These are phyloP conservation scores for Wickerhamomyces rabaulensis DNA, from an alignment of 805 yeast species.

Conservation along the genomic window DNA sequence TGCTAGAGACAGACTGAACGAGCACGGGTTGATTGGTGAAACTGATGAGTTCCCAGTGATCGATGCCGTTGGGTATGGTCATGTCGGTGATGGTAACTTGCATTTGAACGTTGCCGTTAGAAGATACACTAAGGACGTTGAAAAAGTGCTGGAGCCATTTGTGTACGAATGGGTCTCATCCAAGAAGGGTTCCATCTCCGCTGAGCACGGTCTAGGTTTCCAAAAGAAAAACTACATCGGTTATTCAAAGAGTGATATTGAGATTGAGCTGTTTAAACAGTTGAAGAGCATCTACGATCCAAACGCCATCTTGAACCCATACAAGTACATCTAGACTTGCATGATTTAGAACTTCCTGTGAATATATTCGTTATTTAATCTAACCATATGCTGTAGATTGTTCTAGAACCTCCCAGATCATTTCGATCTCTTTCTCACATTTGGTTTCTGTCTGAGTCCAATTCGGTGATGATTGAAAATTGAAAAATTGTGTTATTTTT, in stretches of 20 bases:
- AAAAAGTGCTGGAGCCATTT: constrained; percentile 82
- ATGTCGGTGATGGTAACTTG: constrained; percentile 94
- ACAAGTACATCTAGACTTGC: constrained; percentile 69
- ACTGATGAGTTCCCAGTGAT: constrained; percentile 73
- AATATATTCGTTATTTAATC: too few species aligned
- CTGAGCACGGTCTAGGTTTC: constrained; percentile 97
- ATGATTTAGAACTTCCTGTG: too few species aligned
- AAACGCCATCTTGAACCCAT: constrained; percentile 87
- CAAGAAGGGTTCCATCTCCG: constrained; percentile 83
- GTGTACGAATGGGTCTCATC: constrained; percentile 82
- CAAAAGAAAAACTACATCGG: constrained; percentile 89
- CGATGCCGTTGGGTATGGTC: constrained; percentile 95
- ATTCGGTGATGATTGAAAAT: too few species aligned
- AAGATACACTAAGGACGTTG: constrained; percentile 73
- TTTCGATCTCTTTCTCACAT: too few species aligned
- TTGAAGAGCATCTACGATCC: constrained; percentile 86
- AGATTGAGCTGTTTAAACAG: constrained; percentile 66
- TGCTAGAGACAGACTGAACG: constrained; percentile 54
- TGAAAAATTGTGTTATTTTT: background rate
- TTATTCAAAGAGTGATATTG: constrained; percentile 72
- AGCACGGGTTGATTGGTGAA: constrained; percentile 55
- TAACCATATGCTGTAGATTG: too few species aligned
- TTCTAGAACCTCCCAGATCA: too few species aligned
- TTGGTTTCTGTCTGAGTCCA: too few species aligned
- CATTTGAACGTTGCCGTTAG: constrained; percentile 92